Conservation (phyloP, 1,284 basidiomycete species). For the Tilletia horrida region DNA sequence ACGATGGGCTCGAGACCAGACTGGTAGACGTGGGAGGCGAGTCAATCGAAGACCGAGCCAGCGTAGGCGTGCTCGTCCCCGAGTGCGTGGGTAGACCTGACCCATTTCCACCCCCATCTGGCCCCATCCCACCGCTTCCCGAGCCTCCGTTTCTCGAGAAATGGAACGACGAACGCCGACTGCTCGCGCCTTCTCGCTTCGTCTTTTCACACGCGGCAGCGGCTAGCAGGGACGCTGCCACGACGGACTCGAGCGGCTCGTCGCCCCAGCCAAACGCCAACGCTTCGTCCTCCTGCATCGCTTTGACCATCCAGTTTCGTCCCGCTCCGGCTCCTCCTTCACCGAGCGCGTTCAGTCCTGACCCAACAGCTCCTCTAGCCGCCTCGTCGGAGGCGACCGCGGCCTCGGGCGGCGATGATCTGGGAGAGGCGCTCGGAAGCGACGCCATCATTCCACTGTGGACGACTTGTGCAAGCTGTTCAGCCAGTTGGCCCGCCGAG, state of each 20-base stretch:
- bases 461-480: slow-evolving; percentile 62
- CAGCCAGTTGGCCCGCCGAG: slow-evolving; percentile 67
- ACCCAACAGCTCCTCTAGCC: slow-evolving; percentile 16
- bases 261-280: slow-evolving; percentile 14
- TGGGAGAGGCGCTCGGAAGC: too few relatives aligned
- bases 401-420: not conserved
- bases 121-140: too few relatives aligned
- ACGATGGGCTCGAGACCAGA: slow-evolving; percentile 31
- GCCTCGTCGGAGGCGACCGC: slow-evolving; percentile 16
- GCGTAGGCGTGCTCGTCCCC: not conserved
- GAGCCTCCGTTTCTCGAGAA: slow-evolving; percentile 12
- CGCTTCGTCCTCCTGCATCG: slow-evolving; percentile 9
- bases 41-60: not conserved
- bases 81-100: slow-evolving; percentile 6
- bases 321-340: slow-evolving; percentile 5
- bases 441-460: not conserved
- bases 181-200: not conserved
- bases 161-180: not conserved
- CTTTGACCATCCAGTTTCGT: slow-evolving; percentile 23
- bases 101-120: not conserved
- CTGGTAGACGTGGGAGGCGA: slow-evolving; percentile 21
- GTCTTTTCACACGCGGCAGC: not conserved
- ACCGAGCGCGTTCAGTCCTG: slow-evolving; percentile 9
- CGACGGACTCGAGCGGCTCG: slow-evolving; percentile 2
- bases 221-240: not conserved